A percentile compares a stretch with the other conserved stretches of the same genome.
phyloP scores from a whole-genome alignment of 2,329 filamentous ascomycete species.

The Neopestalotiopsis sp. region DNA sequence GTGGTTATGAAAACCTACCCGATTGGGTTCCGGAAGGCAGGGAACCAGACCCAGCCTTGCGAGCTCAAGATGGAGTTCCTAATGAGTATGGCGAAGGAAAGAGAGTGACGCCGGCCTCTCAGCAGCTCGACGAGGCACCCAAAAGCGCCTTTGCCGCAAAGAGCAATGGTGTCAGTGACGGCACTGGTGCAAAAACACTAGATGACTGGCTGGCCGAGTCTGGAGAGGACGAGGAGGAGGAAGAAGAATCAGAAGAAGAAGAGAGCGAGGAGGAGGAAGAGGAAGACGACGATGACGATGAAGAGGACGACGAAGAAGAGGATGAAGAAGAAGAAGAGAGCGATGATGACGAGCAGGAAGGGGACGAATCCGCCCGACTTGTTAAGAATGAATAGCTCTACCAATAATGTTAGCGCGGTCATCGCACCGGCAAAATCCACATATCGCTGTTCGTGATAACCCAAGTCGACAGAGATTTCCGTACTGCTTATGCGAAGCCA shows the following conservation, averaged over 20 bases:
- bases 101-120: conserved; percentile 60
- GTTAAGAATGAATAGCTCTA: conserved; percentile 13
- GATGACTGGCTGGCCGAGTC: conserved; percentile 91
- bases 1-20: conserved; percentile 80
- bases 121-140: conserved; percentile 65
- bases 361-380: conserved; percentile 8
- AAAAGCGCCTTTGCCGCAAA: conserved; percentile 41
- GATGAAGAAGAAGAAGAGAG: conserved; percentile 17
- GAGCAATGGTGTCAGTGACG: conserved; percentile 49
- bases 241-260: conserved; percentile 18
- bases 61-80: conserved; percentile 46
- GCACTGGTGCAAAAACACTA: conserved; percentile 72
- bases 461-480: too few relatives aligned
- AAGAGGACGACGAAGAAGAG: conserved; percentile 14
- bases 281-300: conserved; percentile 18
- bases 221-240: conserved; percentile 40
- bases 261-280: conserved; percentile 15
- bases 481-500: too few relatives aligned
- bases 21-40: conserved; percentile 82
- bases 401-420: background rate
- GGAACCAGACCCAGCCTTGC: conserved; percentile 78
- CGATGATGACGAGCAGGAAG: conserved; percentile 9
- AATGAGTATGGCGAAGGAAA: conserved; percentile 44
- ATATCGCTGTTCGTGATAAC: too few relatives aligned
- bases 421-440: background rate